phyloP scores from a whole-genome alignment of 306 rosid genomes.

The Trifolium subterraneum region DNA sequence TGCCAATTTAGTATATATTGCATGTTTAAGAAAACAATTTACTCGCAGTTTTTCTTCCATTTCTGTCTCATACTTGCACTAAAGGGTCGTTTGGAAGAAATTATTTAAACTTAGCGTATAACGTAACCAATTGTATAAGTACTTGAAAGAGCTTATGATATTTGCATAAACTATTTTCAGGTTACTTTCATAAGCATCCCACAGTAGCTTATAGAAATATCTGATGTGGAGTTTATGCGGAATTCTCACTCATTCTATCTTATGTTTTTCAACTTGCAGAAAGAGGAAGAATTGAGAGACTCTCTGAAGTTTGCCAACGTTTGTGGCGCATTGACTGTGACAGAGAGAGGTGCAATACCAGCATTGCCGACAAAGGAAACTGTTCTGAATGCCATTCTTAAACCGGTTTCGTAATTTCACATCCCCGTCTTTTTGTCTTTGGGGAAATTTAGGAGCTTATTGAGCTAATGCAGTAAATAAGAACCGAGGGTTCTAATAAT shows the following conservation, averaged over 20 bases:
- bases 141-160: background rate
- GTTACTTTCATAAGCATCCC: background rate
- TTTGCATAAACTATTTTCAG: background rate
- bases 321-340: constrained; percentile 96
- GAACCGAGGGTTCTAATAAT: constrained; percentile 36
- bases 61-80: background rate
- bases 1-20: background rate
- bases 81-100: too few species aligned
- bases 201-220: background rate
- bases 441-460: constrained; percentile 30
- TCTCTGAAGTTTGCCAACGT: constrained; percentile 84
- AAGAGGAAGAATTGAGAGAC: constrained; percentile 82
- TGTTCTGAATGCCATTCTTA: constrained; percentile 64
- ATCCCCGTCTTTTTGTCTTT: background rate
- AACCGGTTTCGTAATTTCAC: constrained; percentile 52
- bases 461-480: constrained; percentile 36
- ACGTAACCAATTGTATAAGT: background rate
- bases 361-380: constrained; percentile 87
- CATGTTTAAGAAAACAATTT: background rate
- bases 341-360: constrained; percentile 95
- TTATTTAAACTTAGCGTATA: background rate
- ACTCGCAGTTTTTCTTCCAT: background rate
- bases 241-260: background rate
- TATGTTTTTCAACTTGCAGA: constrained; percentile 52
- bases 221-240: background rate